Base-by-base conservation (phyloP, 1,284 basidiomycete species). In the Marasmius tenuissimus region DNA sequence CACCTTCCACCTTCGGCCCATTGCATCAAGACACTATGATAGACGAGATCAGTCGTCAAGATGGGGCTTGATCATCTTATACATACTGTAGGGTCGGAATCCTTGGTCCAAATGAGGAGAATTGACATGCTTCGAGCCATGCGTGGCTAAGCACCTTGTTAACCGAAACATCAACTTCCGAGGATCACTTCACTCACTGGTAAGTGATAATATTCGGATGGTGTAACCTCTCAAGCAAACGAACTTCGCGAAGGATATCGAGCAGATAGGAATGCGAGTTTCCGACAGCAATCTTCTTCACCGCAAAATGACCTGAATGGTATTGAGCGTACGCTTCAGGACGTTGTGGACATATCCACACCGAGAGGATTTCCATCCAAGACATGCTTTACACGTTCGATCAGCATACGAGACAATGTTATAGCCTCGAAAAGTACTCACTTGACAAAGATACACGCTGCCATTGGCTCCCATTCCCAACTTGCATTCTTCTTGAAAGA, bases 211-310 rank as follows among this genome's bases (percentile, higher is more conserved):
- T 94, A 67, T 97, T 97, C 3, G 89, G 91, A 76, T 98, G 96
- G 58, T 90, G 87, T 4, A 98, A 78, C n/a, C 85, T 81, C 71
- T 97, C 94, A 57, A 97, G 79, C 5, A 96, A 78, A 54, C 91
- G 88, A 48, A 95, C 90, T 78, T 96, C 94, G 57, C 87, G 85
- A 37, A 97, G 77, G 59, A 93, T 94, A 56, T 87, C 86, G 48
- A 94, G 76, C 3, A 96, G 80, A 76, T 97, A 96, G 0, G 86
- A 80, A 67, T 93, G 90, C 0, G 92, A 95, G 67, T 93, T 87
- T 38, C 96, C 95, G 0, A 98, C 92, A 0, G 95, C 94, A 39
- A 98, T 94, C 73, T 97, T 97, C 78, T 98, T 98, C 57, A 98
- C 92, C 0, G 96, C 96, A 71, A 95, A 96, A 67, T 87, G 86